phyloP scores from a whole-genome alignment of 2,329 filamentous ascomycete species.

The Diplodia seriata region DNA sequence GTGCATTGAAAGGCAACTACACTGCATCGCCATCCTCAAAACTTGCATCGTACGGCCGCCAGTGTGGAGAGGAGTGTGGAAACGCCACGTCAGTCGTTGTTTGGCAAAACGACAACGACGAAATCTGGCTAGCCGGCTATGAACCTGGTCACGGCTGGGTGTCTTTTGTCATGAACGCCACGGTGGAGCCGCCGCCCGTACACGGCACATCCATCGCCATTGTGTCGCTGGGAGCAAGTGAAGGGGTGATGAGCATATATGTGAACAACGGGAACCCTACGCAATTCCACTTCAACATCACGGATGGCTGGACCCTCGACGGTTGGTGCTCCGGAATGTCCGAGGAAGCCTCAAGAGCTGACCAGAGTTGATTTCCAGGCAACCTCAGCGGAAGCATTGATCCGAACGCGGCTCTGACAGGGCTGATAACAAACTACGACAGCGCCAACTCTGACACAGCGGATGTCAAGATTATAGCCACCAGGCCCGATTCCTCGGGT shows the following conservation, averaged over 20 bases:
- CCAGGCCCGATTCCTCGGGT: slow-evolving; percentile 7
- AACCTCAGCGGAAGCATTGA: background rate
- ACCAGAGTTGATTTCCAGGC: background rate
- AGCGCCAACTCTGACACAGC: slow-evolving; percentile 4
- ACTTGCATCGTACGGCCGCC: slow-evolving; percentile 13
- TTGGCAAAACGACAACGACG: slow-evolving; percentile 3
- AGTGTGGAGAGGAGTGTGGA: slow-evolving; percentile 9
- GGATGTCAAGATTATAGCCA: slow-evolving; percentile 6
- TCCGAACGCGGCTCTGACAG: background rate
- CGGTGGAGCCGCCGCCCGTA: background rate
- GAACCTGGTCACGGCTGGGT: background rate
- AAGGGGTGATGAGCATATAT: slow-evolving; percentile 24
- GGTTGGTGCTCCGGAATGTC: background rate
- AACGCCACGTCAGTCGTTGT: slow-evolving; percentile 16
- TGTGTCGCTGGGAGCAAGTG: slow-evolving; percentile 12
- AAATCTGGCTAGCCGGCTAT: slow-evolving; percentile 14
- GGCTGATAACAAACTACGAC: slow-evolving; percentile 27
- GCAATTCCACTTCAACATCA: slow-evolving; percentile 20
- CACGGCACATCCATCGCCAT: slow-evolving; percentile 6
- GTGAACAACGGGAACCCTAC: slow-evolving; percentile 19
- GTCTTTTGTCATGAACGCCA: slow-evolving; percentile 12
- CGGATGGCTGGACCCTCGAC: slow-evolving; percentile 13
- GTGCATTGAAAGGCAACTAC: slow-evolving; percentile 8
- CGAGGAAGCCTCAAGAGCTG: background rate
- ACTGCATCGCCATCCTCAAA: slow-evolving; percentile 2